These are phyloP conservation scores for Xerocomus potaroensis DNA, from an alignment of 768 basidiomycete species.

Conservation along the genomic window DNA sequence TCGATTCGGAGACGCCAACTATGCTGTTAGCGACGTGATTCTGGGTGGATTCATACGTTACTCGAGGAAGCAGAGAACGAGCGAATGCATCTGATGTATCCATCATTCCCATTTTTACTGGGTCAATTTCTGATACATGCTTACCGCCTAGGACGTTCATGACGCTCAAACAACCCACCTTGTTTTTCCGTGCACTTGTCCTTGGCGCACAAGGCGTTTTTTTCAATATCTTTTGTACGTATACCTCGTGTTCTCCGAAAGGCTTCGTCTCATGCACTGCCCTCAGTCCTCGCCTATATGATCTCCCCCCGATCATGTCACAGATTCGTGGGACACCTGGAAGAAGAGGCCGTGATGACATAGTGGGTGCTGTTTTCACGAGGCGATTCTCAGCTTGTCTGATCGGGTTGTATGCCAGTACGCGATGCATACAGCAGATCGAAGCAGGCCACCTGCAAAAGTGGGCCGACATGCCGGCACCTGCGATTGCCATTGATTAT, in stretches of 20 bases:
- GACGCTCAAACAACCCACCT: conserved; percentile 77
- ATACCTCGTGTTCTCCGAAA: conserved; percentile 8
- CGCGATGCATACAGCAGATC: conserved; percentile 78
- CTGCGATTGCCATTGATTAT: conserved; percentile 91
- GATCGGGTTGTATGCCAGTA: conserved; percentile 42
- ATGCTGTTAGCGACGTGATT: conserved; percentile 42
- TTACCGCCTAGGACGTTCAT: conserved; percentile 76
- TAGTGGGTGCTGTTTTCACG: conserved; percentile 52
- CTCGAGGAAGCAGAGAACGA: conserved; percentile 97
- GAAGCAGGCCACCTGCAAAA: conserved; percentile 77
- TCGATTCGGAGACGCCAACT: conserved; percentile 8
- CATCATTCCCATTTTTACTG: conserved; percentile 2
- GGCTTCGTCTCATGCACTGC: conserved; percentile 14
- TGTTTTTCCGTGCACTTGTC: conserved; percentile 76
- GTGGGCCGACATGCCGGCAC: conserved; percentile 75
- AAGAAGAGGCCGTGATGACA: conserved; percentile 93
- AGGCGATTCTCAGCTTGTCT: conserved; percentile 16
- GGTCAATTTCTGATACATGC: conserved; percentile 14
- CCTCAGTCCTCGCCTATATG: conserved; percentile 69
- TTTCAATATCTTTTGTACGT: conserved; percentile 82
- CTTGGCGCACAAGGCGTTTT: conserved; percentile 91
- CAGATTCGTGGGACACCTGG: conserved; percentile 88
- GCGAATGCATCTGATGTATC: conserved; percentile 87
- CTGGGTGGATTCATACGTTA: conserved; percentile 87
- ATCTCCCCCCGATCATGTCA: conserved; percentile 74